Evolutionary conservation across 2,329 filamentous ascomycete genomes (phyloP).

Genomic region (Cladosporium sp.): DNA sequence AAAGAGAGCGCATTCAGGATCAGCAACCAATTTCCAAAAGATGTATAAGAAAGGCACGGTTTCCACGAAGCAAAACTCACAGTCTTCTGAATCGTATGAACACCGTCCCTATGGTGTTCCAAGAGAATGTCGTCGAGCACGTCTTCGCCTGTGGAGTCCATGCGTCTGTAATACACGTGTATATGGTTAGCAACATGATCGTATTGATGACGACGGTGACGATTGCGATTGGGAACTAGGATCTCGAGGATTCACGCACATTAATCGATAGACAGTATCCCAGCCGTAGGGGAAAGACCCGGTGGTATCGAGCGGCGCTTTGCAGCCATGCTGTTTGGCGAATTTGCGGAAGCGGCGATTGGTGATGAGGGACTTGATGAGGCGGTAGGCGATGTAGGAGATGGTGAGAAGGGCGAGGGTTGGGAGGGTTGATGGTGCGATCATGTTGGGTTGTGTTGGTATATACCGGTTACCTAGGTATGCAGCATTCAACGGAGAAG

Average conservation of each 20-base stretch:
- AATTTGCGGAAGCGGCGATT: constrained; percentile 22
- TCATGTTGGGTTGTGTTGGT: not conserved
- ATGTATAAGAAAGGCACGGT: too few species aligned
- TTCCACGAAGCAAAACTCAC: not conserved
- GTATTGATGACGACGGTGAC: not conserved
- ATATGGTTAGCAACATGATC: too few species aligned
- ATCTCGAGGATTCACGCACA: not conserved
- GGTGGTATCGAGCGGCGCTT: constrained; percentile 9
- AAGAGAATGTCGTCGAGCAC: constrained; percentile 28
- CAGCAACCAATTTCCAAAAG: not conserved
- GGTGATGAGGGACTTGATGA: constrained; percentile 1
- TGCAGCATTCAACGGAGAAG: not conserved
- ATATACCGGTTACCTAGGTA: not conserved
- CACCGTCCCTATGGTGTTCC: constrained; percentile 12
- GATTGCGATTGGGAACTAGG: too few species aligned
- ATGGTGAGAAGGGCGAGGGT: constrained; percentile 5
- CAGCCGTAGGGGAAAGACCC: constrained; percentile 16
- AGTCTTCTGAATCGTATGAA: constrained; percentile 18
- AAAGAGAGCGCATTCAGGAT: not conserved
- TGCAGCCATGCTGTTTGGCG: constrained; percentile 23
- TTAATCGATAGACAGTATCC: not conserved
- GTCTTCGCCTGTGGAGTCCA: constrained; percentile 24
- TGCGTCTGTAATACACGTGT: not conserved
- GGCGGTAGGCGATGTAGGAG: constrained; percentile 18
- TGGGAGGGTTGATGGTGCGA: not conserved